These are phyloP conservation scores for Hyaloperonospora brassicae DNA, from an alignment of 352 stramenopile species.

Conservation along the genomic window DNA sequence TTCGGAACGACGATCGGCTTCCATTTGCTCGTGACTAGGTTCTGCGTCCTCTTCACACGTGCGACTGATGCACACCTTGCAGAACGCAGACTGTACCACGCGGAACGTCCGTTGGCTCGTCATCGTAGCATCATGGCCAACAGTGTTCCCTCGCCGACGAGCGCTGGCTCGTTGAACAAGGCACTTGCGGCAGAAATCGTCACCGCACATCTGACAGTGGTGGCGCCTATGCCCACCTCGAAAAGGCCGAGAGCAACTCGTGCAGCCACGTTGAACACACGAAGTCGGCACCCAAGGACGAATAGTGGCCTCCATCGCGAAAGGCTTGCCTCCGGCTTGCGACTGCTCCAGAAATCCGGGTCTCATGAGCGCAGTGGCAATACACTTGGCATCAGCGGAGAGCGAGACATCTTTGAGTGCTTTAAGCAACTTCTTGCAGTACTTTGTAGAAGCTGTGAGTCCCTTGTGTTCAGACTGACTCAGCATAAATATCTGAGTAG, in stretches of 20 bases:
- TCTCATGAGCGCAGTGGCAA: slow-evolving; percentile 46
- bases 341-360: slow-evolving; percentile 26
- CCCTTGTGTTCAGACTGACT: slow-evolving; percentile 45
- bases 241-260: slow-evolving; percentile 55
- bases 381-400: slow-evolving; percentile 45
- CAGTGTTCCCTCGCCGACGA: slow-evolving; percentile 19
- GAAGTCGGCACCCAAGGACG: slow-evolving; percentile 43
- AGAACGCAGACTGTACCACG: slow-evolving; percentile 50
- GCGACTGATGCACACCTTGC: slow-evolving; percentile 45
- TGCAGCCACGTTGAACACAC: slow-evolving; percentile 35
- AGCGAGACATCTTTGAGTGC: slow-evolving; percentile 42
- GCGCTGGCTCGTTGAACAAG: slow-evolving; percentile 42
- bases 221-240: slow-evolving; percentile 44
- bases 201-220: slow-evolving; percentile 66
- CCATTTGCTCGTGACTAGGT: slow-evolving; percentile 11
- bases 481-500: slow-evolving; percentile 49
- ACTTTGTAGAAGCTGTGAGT: slow-evolving; percentile 32
- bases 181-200: slow-evolving; percentile 71
- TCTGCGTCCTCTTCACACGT: slow-evolving; percentile 33
- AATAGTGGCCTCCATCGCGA: slow-evolving; percentile 33
- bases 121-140: slow-evolving; percentile 12
- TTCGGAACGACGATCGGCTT: slow-evolving; percentile 11
- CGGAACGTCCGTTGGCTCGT: slow-evolving; percentile 40
- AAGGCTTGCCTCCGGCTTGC: slow-evolving; percentile 17
- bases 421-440: slow-evolving; percentile 43